Percentiles rank a stretch among this genome's conserved stretches.
These are phyloP conservation scores for Umbelopsis sp. DNA, from an alignment of 371 early-diverging fungal species.

Conservation along the genomic window DNA sequence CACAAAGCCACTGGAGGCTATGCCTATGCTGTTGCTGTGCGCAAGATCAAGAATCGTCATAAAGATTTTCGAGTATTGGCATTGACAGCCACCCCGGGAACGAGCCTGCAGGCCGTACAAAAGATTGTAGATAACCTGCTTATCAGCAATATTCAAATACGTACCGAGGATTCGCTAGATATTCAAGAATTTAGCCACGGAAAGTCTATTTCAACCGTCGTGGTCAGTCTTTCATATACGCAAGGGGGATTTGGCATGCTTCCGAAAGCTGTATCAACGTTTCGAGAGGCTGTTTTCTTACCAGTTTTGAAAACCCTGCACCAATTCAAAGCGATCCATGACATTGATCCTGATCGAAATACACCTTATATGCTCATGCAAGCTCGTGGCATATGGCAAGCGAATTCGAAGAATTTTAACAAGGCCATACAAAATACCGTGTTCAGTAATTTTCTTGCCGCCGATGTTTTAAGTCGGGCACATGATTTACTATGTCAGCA, in stretches of 20 bases:
- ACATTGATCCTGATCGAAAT: conserved; percentile 42
- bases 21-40: conserved; percentile 79
- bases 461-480: conserved; percentile 50
- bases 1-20: conserved; percentile 88
- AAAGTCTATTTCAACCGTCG: conserved; percentile 64
- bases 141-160: conserved; percentile 79
- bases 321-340: conserved; percentile 45
- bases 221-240: conserved; percentile 66
- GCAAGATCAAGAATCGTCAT: conserved; percentile 53
- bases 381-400: conserved; percentile 46
- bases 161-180: conserved; percentile 92
- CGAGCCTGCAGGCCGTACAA: conserved; percentile 77
- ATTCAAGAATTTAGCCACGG: conserved; percentile 75
- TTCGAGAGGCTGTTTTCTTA: conserved; percentile 45
- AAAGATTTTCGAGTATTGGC: conserved; percentile 80
- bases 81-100: conserved; percentile 91
- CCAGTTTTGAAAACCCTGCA: conserved; percentile 52
- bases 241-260: conserved; percentile 53
- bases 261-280: conserved; percentile 30
- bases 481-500: conserved; percentile 60
- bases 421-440: conserved; percentile 32
- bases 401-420: conserved; percentile 31
- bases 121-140: conserved; percentile 74
- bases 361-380: conserved; percentile 49
- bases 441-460: conserved; percentile 42